Evolutionary conservation across 2,329 filamentous ascomycete genomes (phyloP), one percentile per base, ranked within the genome.

Genomic region (Xylaria multiplex): DNA sequence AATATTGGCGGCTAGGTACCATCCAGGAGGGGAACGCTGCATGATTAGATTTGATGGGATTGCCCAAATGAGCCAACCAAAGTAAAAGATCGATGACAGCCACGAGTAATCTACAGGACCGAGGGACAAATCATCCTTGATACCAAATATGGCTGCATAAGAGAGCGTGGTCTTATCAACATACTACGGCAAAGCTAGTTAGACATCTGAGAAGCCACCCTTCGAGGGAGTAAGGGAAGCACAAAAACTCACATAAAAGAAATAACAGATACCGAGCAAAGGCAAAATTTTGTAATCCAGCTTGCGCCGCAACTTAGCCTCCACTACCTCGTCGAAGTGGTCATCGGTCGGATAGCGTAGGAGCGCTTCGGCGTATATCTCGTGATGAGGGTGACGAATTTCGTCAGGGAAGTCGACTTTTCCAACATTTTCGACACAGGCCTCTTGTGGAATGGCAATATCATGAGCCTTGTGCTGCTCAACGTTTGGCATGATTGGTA

Each of bases 31-130:
- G 5, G 78, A 71, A 57, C 71, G 55, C 66, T 76, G 73, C 45
- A 79, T 67, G 32, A 77, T 60, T 57, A 73, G 72, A 6, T 78
- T 78, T 37, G 80, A 79, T 0, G 80, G 80, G 60, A 80, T 81
- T 46, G 84, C 81, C 1, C 80, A 81, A 0, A 78, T 71, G 2
- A 84, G 72, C 52, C 81, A 81, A 8, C 73, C 72, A 49, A 75
- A 74, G 53, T 74, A 75, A 58, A 75, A 75, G 37, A 75, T 71
- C 4, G 71, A 74, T 35, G 64, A 69, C 5, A 67, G 59, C 73
- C 73, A 74, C 2, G 71, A 70, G 43, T 74, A 74, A 46, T 74
- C 64, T 50, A 72, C 61, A 4, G 69, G 67, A 2, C 64, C 64
- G 13, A 74, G 71, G 6, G 66, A 62, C 45, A 70, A 70, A 54